Percentiles rank a stretch among this genome's conserved stretches.
Evolutionary conservation across 352 stramenopile species (phyloP).

Genomic region (Pilasporangium apinafurcum): DNA sequence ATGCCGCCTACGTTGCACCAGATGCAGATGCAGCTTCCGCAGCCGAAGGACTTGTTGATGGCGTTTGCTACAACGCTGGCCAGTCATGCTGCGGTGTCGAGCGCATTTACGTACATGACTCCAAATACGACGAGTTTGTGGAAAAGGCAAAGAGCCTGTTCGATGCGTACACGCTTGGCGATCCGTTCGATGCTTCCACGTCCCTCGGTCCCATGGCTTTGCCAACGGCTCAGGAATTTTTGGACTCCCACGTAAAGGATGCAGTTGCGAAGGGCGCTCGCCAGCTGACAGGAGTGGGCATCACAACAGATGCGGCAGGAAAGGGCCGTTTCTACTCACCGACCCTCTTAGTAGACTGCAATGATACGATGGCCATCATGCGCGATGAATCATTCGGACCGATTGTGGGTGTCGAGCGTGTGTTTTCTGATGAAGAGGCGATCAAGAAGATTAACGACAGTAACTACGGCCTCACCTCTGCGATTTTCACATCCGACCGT

Average conservation of each 20-base stretch:
- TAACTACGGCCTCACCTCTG: constrained; percentile 71
- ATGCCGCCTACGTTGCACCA: constrained; percentile 66
- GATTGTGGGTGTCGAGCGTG: constrained; percentile 68
- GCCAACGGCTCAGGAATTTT: constrained; percentile 26
- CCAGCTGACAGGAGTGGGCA: constrained; percentile 36
- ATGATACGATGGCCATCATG: constrained; percentile 75
- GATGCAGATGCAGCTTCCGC: constrained; percentile 62
- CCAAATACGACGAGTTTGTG: constrained; percentile 76
- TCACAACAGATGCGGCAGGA: constrained; percentile 32
- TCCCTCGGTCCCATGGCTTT: constrained; percentile 73
- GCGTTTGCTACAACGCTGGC: constrained; percentile 79
- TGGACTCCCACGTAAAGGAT: constrained; percentile 62
- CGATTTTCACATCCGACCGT: constrained; percentile 62
- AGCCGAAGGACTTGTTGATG: constrained; percentile 68
- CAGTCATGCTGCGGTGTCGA: constrained; percentile 84
- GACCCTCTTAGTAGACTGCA: constrained; percentile 62
- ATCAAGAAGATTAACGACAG: constrained; percentile 77
- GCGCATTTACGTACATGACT: constrained; percentile 80
- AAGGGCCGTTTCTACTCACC: constrained; percentile 75
- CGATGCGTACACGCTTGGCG: constrained; percentile 53
- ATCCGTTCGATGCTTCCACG: constrained; percentile 52
- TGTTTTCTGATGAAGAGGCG: constrained; percentile 65
- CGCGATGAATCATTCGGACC: constrained; percentile 80
- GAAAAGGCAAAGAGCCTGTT: constrained; percentile 57
- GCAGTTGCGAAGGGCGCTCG: constrained; percentile 64